A percentile compares a stretch with the other conserved stretches of the same genome.
These are phyloP conservation scores for Ceratocystis diversiconidia DNA, from an alignment of 2,329 filamentous ascomycete genomes.

Conservation along the genomic window DNA sequence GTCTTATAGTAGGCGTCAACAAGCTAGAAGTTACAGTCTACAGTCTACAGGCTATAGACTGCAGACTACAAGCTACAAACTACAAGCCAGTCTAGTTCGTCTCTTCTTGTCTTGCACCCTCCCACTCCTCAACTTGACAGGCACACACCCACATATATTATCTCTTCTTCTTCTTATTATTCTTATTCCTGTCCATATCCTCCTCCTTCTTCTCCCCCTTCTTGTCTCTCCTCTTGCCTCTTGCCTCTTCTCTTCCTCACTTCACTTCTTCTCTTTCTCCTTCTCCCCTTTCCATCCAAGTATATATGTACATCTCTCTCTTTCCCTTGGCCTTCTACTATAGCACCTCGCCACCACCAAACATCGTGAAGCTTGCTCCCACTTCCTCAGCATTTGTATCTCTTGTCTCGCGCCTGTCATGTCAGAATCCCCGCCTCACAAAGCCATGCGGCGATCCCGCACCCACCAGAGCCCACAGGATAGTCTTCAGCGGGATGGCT, in stretches of 20 bases:
- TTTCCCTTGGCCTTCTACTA: no score
- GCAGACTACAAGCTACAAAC: neutral
- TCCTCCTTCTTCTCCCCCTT: neutral
- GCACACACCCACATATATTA: neutral
- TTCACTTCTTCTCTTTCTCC: no score
- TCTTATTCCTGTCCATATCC: neutral
- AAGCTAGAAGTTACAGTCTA: neutral
- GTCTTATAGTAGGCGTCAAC: neutral
- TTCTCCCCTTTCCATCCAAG: no score
- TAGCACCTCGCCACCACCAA: no score
- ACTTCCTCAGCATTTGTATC: conserved; percentile 17
- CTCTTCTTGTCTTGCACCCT: neutral
- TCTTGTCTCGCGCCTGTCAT: neutral
- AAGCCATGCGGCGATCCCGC: conserved; percentile 1
- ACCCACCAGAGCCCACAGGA: conserved; percentile 10
- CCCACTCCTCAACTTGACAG: no score
- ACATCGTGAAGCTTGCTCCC: neutral
- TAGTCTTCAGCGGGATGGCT: neutral
- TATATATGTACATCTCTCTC: no score
- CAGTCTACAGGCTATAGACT: neutral
- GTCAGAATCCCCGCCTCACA: conserved; percentile 13
- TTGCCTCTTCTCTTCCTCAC: neutral
- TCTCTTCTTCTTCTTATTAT: neutral
- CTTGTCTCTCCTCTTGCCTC: no score
- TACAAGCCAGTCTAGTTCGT: neutral